phyloP scores from a whole-genome alignment of 805 yeast genomes.

The Tanozyma kutaoensis region DNA sequence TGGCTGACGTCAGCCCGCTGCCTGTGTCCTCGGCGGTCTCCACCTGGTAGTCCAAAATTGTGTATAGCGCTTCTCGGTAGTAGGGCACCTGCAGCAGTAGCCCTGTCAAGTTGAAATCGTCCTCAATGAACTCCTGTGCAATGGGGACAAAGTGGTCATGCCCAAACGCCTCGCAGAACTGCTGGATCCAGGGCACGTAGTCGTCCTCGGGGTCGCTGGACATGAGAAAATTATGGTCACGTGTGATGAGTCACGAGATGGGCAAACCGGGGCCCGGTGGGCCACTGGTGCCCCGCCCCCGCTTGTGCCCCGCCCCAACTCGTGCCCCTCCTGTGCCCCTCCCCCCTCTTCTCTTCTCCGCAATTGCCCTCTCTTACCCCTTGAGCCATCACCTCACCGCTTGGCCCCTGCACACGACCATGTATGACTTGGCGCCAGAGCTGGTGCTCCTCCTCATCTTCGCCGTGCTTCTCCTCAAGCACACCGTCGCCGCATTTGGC shows the following conservation, averaged over 20 bases:
- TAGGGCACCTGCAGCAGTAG: constrained; percentile 75
- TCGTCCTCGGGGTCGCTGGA: constrained; percentile 36
- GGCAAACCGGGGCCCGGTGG: no score
- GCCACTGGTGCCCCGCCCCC: no score
- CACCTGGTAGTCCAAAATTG: constrained; percentile 74
- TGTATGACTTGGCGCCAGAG: constrained; percentile 19
- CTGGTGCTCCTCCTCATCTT: constrained; percentile 23
- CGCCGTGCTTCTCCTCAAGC: constrained; percentile 6
- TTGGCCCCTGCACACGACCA: no score
- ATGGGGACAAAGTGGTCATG: constrained; percentile 91
- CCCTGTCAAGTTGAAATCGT: constrained; percentile 92
- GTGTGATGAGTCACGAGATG: no score
- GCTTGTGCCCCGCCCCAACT: no score
- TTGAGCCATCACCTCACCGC: no score
- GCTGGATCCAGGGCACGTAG: constrained; percentile 70
- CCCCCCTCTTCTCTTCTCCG: no score
- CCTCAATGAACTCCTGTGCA: constrained; percentile 85
- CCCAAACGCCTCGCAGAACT: constrained; percentile 65
- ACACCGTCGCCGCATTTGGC: constrained; percentile 23
- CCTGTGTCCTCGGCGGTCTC: constrained; percentile 26
- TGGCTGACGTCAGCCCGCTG: constrained; percentile 1
- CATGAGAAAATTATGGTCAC: no score
- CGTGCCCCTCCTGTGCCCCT: no score
- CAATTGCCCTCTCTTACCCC: no score
- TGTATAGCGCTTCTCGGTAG: constrained; percentile 83